Base-by-base conservation (phyloP, 805 yeast genomes). In the Metschnikowia lochheadii region DNA sequence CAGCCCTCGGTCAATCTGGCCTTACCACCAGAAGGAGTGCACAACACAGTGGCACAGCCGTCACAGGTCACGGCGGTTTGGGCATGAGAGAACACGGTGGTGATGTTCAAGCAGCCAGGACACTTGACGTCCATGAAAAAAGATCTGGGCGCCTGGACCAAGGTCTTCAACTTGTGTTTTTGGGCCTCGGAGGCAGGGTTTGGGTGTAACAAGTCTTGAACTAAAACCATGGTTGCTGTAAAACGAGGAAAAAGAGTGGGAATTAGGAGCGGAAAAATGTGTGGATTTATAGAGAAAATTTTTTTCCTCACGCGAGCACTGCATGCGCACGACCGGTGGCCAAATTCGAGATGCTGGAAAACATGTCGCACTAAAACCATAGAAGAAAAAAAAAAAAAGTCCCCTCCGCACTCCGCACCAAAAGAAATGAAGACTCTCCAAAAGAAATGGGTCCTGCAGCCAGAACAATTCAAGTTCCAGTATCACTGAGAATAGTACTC, bases 1-100 rank as follows among this genome's bases (percentile, higher is more conserved):
- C 96, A 88, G 78, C 99, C 99, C 82, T 95, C 99, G 67, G 98
- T 90, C 76, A 94, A 85, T 80, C 87, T 90, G 73, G 98, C 97
- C 85, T 94, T 94, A 83, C 99, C 99, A 84, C 99, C 99, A 64
- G 97, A 87, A 75, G 99, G 99, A 72, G 94, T 86, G 81, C 98
- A 91, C 73, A 94, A 87, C 62, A 94, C 97, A 63, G 97, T 89
- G 64, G 98, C 85, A 82, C 99, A 94, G 51, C 96, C 84, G 73
- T 95, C 98, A 84, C 99, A 94, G 71, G 97, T 87, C 70, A 94
- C 99, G 69, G 97, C 98, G 69, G 99, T 94, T 84, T 94, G 99
- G 65, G 99, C 98, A 79, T 94, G 99, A 61, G 98, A 92, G 87
- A 94, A 94, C 64, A 94, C 98, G 66, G 97, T 92, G 78, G 99